Base-by-base conservation (phyloP, 768 basidiomycete species). In the Trametes punicea region DNA sequence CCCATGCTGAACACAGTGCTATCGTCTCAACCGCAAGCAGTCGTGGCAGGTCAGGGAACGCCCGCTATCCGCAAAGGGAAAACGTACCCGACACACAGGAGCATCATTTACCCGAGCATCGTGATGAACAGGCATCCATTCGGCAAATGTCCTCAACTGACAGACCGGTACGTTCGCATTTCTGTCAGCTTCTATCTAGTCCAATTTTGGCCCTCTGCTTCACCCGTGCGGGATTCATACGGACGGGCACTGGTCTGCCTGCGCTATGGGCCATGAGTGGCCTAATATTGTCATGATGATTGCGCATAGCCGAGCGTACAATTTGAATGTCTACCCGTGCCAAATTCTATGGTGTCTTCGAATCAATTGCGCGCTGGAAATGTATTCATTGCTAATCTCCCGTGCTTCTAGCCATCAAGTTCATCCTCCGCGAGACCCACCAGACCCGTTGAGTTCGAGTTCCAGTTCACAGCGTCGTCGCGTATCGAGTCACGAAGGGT, bases 401-500 rank as follows among this genome's bases (percentile, higher is more conserved):
- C 36, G 3, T 48, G 44, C 44, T 50, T 63, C 55, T 60, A 62
- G 60, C 13, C 55, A n/a, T 21, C 51, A 23, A 49, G 49, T 52
- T 54, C 57, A 51, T 55, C 51, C 45, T 56, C 62, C 53, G 63
- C 67, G 63, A 67, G 67, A 42, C 56, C 62, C 41, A 69, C 66
- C 25, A 55, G 74, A 60, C 76, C 80, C 52, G 68, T 74, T 38
- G 81, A 71, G 62, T 84, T 84, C 72, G 81, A 71, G 62, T 84
- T 84, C 72, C 76, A 74, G 48, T 84, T 84, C 64, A 74, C 73
- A 18, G 66, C 78, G 8, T 80, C 82, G 33, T 73, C 73, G 31
- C 77, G 79, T 56, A 60, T 79, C 47, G 77, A 79, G 63, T 73
- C 73, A 15, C 80, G 81, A 55, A 78, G 73, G 64, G 64, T 62